phyloP scores from a whole-genome alignment of 108 stramenopile species.

The Pseudonitzschia pungens region DNA sequence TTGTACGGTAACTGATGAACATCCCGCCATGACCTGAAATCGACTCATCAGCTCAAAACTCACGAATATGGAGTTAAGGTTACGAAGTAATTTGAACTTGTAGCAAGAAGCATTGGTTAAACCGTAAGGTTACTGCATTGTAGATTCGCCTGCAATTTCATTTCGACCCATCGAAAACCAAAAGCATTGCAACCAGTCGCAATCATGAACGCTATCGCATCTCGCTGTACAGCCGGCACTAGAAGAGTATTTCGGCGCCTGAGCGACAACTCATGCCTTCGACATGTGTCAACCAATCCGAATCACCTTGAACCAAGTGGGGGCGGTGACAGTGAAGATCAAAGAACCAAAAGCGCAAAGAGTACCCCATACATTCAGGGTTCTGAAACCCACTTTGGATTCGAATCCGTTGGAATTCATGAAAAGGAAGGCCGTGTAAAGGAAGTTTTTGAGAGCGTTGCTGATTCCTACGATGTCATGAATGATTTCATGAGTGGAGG shows the following conservation, averaged over 20 bases:
- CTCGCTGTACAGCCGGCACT: not conserved
- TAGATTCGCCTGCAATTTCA: too few relatives aligned
- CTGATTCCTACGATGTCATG: conserved; percentile 95
- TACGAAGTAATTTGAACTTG: not conserved
- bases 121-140: not conserved
- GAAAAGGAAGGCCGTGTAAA: conserved; percentile 80
- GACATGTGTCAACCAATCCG: conserved; percentile 4
- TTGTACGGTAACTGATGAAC: not conserved
- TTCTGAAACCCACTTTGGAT: conserved; percentile 80
- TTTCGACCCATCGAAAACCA: too few relatives aligned
- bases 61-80: too few relatives aligned
- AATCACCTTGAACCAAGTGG: not conserved
- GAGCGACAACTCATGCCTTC: not conserved
- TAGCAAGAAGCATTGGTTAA: not conserved
- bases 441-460: conserved; percentile 89
- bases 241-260: not conserved
- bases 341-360: not conserved
- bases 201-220: conserved; percentile 1
- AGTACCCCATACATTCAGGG: conserved; percentile 40
- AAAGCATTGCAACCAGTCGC: not conserved
- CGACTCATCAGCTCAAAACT: too few relatives aligned
- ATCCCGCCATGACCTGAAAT: not conserved
- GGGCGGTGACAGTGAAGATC: not conserved
- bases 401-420: conserved; percentile 54
- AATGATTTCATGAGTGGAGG: conserved; percentile 98